These are phyloP conservation scores for Mycena rosella DNA, from an alignment of 768 basidiomycete genomes.

Conservation along the genomic window DNA sequence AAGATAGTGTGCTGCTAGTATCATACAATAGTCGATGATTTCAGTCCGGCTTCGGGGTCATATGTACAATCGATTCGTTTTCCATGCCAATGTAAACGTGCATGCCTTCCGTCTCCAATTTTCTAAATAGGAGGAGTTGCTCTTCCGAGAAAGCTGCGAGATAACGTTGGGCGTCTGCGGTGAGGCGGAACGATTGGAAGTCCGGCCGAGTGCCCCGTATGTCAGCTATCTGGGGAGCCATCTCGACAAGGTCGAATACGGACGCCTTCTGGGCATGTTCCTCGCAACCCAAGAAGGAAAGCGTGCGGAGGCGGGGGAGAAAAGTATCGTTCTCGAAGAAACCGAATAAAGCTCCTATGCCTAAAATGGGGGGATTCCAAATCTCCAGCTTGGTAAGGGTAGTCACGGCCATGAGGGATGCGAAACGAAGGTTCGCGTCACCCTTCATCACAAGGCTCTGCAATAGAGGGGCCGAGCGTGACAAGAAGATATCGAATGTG, in stretches of 20 bases:
- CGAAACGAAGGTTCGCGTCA: no score
- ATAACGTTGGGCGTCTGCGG: background rate
- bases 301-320: conserved; percentile 7
- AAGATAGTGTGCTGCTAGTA: no score
- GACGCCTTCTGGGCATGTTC: background rate
- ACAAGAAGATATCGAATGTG: background rate
- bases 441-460: background rate
- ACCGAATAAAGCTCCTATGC: background rate
- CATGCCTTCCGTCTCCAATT: background rate
- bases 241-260: background rate
- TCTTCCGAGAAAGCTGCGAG: no score
- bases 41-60: no score
- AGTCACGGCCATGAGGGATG: no score
- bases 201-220: background rate
- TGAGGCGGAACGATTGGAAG: conserved; percentile 10
- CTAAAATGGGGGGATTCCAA: background rate
- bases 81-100: background rate
- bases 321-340: background rate
- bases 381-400: background rate
- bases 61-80: background rate
- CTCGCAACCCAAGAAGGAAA: conserved; percentile 12
- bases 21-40: no score
- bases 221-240: background rate
- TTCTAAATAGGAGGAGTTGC: background rate
- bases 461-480: background rate